Percentiles rank a stretch among this genome's conserved stretches.
Evolutionary conservation across 2,329 filamentous ascomycete species (phyloP).

Genomic region (Conoideocrella luteorostrata): DNA sequence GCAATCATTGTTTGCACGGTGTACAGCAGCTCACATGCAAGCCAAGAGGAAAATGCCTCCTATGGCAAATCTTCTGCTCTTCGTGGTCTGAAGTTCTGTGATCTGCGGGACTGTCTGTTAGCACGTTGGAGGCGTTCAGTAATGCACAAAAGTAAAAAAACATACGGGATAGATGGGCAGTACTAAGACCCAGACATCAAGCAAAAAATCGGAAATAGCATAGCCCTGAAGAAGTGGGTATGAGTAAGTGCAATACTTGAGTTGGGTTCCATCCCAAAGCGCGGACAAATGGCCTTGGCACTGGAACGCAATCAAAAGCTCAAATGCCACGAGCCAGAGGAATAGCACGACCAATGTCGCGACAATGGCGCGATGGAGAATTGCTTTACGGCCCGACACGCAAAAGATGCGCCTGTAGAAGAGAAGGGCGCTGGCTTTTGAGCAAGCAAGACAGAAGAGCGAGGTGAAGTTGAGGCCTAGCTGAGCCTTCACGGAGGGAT

Average conservation of each 20-base stretch:
- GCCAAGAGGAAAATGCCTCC: constrained; percentile 12
- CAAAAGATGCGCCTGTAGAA: constrained; percentile 19
- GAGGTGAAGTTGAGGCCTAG: constrained; percentile 9
- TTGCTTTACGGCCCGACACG: constrained; percentile 1
- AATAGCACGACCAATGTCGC: constrained; percentile 9
- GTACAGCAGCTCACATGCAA: no score
- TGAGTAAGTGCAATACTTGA: constrained; percentile 15
- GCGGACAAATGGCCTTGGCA: constrained; percentile 16
- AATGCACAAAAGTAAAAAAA: no score
- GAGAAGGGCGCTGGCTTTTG: constrained; percentile 15
- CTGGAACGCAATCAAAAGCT: constrained; percentile 15
- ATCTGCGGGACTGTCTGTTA: no score
- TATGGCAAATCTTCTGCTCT: constrained; percentile 10
- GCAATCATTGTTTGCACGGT: no score
- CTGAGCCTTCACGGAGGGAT: no score
- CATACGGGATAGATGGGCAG: constrained; percentile 13
- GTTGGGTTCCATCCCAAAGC: constrained; percentile 16
- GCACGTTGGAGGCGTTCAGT: no score
- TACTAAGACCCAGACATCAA: constrained; percentile 15
- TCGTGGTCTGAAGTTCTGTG: constrained; percentile 8
- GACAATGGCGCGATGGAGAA: constrained; percentile 9
- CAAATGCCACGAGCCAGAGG: constrained; percentile 14
- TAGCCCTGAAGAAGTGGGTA: constrained; percentile 13
- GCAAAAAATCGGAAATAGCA: constrained; percentile 15
- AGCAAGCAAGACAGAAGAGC: constrained; percentile 10